Conservation (phyloP, 345 rosid species). For the Draba incana region DNA sequence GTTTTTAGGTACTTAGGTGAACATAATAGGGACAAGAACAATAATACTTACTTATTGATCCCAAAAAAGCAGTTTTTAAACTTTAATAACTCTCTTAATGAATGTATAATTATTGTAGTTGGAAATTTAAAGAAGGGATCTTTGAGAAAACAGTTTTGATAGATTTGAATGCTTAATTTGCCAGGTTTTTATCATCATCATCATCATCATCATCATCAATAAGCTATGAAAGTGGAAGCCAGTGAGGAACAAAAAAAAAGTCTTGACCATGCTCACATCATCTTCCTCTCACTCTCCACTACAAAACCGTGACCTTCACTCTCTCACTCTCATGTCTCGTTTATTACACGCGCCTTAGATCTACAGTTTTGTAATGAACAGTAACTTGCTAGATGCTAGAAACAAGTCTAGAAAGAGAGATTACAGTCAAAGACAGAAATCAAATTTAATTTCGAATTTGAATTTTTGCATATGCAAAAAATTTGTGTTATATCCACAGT, state of each 20-base stretch:
- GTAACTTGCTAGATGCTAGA: constrained; percentile 33
- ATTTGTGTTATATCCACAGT: constrained; percentile 35
- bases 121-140: not conserved
- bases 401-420: constrained; percentile 29
- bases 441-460: constrained; percentile 25
- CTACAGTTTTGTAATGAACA: not conserved
- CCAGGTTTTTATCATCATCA: constrained; percentile 25
- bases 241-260: constrained; percentile 4
- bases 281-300: constrained; percentile 20
- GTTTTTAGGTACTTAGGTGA: not conserved
- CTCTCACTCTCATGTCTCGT: constrained; percentile 27
- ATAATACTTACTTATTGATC: not conserved
- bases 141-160: constrained; percentile 10
- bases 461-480: not conserved
- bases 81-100: not conserved
- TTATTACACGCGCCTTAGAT: constrained; percentile 31
- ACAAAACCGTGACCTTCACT: constrained; percentile 2
- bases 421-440: constrained; percentile 38
- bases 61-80: not conserved
- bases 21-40: constrained; percentile 9
- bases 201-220: too few species aligned
- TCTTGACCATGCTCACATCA: constrained; percentile 34
- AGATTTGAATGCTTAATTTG: constrained; percentile 17
- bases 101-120: constrained; percentile 6
- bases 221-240: constrained; percentile 38